Conservation (phyloP, 106 monocot genomes). For the Hemerocallis citrina region DNA sequence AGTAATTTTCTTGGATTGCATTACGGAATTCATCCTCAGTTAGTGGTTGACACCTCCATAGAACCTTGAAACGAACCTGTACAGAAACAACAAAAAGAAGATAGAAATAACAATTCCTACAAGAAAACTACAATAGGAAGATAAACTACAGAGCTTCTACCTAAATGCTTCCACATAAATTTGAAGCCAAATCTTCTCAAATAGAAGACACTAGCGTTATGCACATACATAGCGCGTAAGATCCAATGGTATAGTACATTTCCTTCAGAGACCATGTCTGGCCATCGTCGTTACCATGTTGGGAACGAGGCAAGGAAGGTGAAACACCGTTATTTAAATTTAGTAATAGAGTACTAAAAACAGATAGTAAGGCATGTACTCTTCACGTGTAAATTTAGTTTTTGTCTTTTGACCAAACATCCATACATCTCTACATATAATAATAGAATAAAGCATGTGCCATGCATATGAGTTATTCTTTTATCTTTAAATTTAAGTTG, state of each 20-base stretch:
- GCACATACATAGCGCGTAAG: background rate
- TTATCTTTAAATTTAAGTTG: too few species aligned
- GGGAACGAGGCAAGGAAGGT: background rate
- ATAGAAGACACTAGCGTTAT: background rate
- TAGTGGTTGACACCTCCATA: conserved; percentile 25
- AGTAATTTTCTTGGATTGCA: conserved; percentile 31
- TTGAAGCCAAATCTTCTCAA: background rate
- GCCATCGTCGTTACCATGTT: too few species aligned
- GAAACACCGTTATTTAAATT: background rate
- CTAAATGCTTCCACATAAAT: too few species aligned
- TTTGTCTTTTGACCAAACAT: too few species aligned
- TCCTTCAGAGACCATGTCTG: too few species aligned
- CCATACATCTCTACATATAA: too few species aligned
- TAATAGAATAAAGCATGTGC: too few species aligned
- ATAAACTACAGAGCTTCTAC: background rate
- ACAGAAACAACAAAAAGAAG: background rate
- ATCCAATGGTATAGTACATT: background rate
- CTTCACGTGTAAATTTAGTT: too few species aligned
- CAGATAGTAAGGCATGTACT: too few species aligned
- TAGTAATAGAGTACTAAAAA: too few species aligned
- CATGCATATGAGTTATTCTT: too few species aligned
- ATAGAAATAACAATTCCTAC: background rate
- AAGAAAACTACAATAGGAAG: background rate
- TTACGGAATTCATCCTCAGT: conserved; percentile 27
- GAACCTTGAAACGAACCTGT: conserved; percentile 5